Evolutionary conservation across 164 flowering plant species (phyloP).

Genomic region (Euptelea pleiosperma): DNA sequence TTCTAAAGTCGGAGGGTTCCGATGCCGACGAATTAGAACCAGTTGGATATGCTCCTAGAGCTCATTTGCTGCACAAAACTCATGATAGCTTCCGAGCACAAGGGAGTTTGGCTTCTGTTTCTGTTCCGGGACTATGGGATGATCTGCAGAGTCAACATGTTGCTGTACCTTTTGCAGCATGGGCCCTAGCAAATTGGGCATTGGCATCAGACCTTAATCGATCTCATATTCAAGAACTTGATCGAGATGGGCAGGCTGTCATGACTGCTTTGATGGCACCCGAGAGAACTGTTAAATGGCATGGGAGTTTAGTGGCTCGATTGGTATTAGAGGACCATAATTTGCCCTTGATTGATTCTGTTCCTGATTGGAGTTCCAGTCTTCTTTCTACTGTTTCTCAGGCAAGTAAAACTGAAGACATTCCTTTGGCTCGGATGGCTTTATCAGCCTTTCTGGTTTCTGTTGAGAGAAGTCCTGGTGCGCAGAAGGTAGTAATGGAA

Average conservation of each 20-base stretch:
- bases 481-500: conserved; percentile 62
- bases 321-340: conserved; percentile 70
- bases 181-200: conserved; percentile 99
- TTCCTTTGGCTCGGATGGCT: conserved; percentile 72
- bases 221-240: conserved; percentile 80
- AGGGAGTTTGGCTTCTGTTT: conserved; percentile 44
- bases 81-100: conserved; percentile 30
- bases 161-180: conserved; percentile 98
- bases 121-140: conserved; percentile 98
- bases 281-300: conserved; percentile 98
- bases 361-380: conserved; percentile 86
- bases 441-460: conserved; percentile 81
- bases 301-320: conserved; percentile 88
- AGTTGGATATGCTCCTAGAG: conserved; percentile 20
- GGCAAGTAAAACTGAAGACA: conserved; percentile 76
- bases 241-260: conserved; percentile 82
- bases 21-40: conserved; percentile 21
- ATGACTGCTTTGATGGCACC: conserved; percentile 89
- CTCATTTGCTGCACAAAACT: conserved; percentile 33
- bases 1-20: conserved; percentile 29
- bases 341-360: conserved; percentile 70
- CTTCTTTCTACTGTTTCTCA: conserved; percentile 81
- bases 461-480: conserved; percentile 64
- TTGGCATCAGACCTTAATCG: conserved; percentile 81
- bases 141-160: conserved; percentile 90